Evolutionary conservation across 78 protist species (phyloP), one percentile per base, ranked within the genome.

Genomic region (Dictyostelium capitatum): DNA sequence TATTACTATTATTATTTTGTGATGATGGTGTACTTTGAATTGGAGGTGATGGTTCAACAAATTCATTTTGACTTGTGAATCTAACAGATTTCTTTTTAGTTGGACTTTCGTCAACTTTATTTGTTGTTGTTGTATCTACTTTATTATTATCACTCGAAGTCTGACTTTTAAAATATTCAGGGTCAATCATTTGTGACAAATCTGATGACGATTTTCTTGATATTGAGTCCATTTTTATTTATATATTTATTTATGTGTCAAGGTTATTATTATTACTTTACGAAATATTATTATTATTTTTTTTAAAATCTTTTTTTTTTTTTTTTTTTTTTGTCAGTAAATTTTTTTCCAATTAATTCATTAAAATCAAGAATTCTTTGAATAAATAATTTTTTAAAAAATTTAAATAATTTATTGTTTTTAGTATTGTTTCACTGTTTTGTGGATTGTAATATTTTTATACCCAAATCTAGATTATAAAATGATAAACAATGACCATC

Each of bases 41-140:
- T 12, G 69, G 70, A 14, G 82, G 82, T 30, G 84, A 79, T 3
- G 84, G 84, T 50, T 77, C 82, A 14, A 77, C 64, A 15, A 50
- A 46, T 54, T 77, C 56, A 0, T 25, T 54, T 50, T 77, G 23
- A 12, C 20, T 59, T 56, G 84, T 79, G 41, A 79, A 79, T 56
- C 84, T 79, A 37, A 79, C 84, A 0, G 28, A 37, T 37, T 56
- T 79, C 41, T 51, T 79, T 3, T 41, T 56, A 10, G 12, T 41
- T n/a, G 80, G 56, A 23, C 30, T 25, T 10, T 41, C 28, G 3
- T 6, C 56, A 37, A 79, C 84, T 0, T 11, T 57, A 19, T 56
- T 79, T 41, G 28, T 79, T 3, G 28, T 56, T 19, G 12, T 4
- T n/a, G 80, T 23, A n/a, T n/a, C 28, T 10, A 8, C 41, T 14